Conservation (phyloP, 2,329 filamentous ascomycete species). For the Mycocentrospora acerina region DNA sequence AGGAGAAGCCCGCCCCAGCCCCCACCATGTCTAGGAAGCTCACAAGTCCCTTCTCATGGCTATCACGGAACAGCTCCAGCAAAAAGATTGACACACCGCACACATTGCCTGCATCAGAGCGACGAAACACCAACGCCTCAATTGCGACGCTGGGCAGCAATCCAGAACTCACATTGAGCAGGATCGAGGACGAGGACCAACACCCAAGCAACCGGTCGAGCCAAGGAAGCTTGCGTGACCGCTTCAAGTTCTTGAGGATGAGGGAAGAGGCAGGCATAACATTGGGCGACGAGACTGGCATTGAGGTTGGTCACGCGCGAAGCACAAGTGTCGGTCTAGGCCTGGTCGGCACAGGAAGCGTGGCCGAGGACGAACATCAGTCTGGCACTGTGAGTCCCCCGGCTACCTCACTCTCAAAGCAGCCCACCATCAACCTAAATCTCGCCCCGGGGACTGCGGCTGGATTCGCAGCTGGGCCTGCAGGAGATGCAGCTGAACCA, state of each 20-base stretch:
- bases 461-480: constrained; percentile 74
- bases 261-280: constrained; percentile 47
- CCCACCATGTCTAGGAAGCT: constrained; percentile 63
- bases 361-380: constrained; percentile 39
- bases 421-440: constrained; percentile 65
- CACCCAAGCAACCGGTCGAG: constrained; percentile 35
- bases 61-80: constrained; percentile 53
- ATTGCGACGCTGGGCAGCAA: constrained; percentile 78
- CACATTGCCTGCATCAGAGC: constrained; percentile 52
- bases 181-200: constrained; percentile 63
- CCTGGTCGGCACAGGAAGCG: constrained; percentile 44
- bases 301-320: constrained; percentile 38
- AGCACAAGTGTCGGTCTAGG: constrained; percentile 47
- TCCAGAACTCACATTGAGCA: constrained; percentile 74
- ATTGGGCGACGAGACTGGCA: constrained; percentile 48
- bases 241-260: constrained; percentile 49
- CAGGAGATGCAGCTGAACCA: constrained; percentile 65
- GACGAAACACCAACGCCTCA: constrained; percentile 78
- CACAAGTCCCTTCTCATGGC: constrained; percentile 58
- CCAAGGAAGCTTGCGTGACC: constrained; percentile 47
- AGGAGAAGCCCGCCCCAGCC: constrained; percentile 31
- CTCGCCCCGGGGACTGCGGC: constrained; percentile 84
- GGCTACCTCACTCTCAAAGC: constrained; percentile 47
- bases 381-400: constrained; percentile 33
- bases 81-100: constrained; percentile 57